phyloP scores from a whole-genome alignment of 345 rosid species.

The Citrus sinensis region DVS_A1.0 CM039167.1:23340501-23341000 shows the following conservation, averaged over 20 bases:
- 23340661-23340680: not conserved
- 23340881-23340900: constrained; percentile 20
- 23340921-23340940: not conserved
- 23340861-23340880: constrained; percentile 23
- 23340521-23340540: constrained; percentile 17
- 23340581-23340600: constrained; percentile 10
- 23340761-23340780: no score
- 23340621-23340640: constrained; percentile 35
- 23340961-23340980: not conserved
- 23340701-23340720: not conserved
- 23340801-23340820: no score
- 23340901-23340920: not conserved
- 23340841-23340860: not conserved
- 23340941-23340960: not conserved
- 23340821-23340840: constrained; percentile 10
- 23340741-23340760: no score
- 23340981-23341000: not conserved
- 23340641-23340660: constrained; percentile 1
- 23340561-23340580: constrained; percentile 30
- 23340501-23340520: not conserved
- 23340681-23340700: no score
- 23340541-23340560: constrained; percentile 36
- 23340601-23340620: not conserved
- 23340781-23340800: no score
- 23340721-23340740: no score